A percentile compares a stretch with the other conserved stretches of the same genome.
Evolutionary conservation across 106 monocot species (phyloP).

Genomic region (Platanthera guangdongensis): DNA sequence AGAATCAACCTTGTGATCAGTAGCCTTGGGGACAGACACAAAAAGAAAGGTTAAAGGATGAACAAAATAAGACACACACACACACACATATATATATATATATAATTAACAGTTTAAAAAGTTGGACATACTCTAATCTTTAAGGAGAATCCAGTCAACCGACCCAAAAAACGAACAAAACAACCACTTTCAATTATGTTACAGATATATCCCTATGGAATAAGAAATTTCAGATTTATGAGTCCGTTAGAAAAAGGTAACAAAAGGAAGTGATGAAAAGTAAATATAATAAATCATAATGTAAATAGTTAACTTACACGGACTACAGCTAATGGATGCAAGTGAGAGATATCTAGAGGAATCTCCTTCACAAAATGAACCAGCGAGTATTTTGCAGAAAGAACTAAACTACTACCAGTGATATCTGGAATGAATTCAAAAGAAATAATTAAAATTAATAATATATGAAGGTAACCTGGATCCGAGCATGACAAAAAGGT

Average conservation of each 20-base stretch:
- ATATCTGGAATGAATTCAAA: slow-evolving; percentile 39
- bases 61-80: not conserved
- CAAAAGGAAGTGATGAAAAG: not conserved
- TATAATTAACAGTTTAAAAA: not conserved
- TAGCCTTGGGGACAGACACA: slow-evolving; percentile 29
- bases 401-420: slow-evolving; percentile 61
- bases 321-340: slow-evolving; percentile 39
- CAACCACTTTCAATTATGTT: slow-evolving; percentile 83
- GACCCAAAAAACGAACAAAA: slow-evolving; percentile 94
- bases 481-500: not conserved
- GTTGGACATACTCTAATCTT: slow-evolving; percentile 47
- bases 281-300: not conserved
- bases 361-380: slow-evolving; percentile 45
- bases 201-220: slow-evolving; percentile 75
- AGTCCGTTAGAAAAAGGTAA: not conserved
- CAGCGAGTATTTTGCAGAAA: slow-evolving; percentile 86
- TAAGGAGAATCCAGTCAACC: slow-evolving; percentile 78
- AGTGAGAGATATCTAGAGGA: slow-evolving; percentile 49
- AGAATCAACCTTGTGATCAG: slow-evolving; percentile 44
- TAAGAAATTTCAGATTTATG: not conserved
- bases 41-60: slow-evolving; percentile 15
- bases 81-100: not conserved
- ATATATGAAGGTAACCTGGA: not conserved
- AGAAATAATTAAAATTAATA: not conserved
- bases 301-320: slow-evolving; percentile 35